A percentile compares a stretch with the other conserved stretches of the same genome.
Conservation (phyloP, 805 yeast species). For the Hyphopichia homilentoma region DNA sequence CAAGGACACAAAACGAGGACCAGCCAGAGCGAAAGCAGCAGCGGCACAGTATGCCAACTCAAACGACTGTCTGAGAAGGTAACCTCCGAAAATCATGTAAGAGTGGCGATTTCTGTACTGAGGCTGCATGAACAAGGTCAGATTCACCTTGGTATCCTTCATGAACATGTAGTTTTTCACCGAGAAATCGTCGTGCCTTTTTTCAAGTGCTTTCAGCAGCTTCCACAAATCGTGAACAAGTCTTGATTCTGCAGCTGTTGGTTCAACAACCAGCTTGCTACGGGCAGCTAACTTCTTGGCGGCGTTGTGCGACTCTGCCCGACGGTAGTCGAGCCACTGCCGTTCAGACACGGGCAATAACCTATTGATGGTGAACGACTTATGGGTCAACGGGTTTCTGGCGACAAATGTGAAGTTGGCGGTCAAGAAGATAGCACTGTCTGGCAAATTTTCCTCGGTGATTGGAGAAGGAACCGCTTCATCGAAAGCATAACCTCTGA, state of each 20-base stretch:
- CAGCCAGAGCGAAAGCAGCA: slow-evolving; percentile 79
- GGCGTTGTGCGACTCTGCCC: slow-evolving; percentile 88
- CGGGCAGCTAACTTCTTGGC: slow-evolving; percentile 78
- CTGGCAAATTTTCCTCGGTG: slow-evolving; percentile 54
- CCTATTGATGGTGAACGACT: slow-evolving; percentile 80
- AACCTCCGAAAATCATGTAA: slow-evolving; percentile 94
- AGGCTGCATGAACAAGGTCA: slow-evolving; percentile 92
- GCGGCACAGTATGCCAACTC: slow-evolving; percentile 93
- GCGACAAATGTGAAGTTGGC: slow-evolving; percentile 97
- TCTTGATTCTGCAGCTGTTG: slow-evolving; percentile 65
- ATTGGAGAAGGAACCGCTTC: slow-evolving; percentile 50
- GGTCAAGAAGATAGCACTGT: slow-evolving; percentile 70
- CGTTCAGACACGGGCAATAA: slow-evolving; percentile 68
- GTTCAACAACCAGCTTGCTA: slow-evolving; percentile 55
- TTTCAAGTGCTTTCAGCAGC: slow-evolving; percentile 30
- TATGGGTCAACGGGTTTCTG: slow-evolving; percentile 88
- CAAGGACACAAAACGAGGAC: slow-evolving; percentile 84
- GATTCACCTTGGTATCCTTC: slow-evolving; percentile 66
- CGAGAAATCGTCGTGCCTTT: slow-evolving; percentile 37
- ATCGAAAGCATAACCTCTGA: slow-evolving; percentile 78
- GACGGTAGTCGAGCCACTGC: slow-evolving; percentile 79
- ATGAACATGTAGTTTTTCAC: slow-evolving; percentile 55
- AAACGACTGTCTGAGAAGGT: slow-evolving; percentile 84
- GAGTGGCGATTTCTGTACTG: slow-evolving; percentile 94
- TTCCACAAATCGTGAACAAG: slow-evolving; percentile 78